A percentile compares a stretch with the other conserved stretches of the same genome.
phyloP scores from a whole-genome alignment of 345 rosid species.

The Pugionium cornutum region DNA sequence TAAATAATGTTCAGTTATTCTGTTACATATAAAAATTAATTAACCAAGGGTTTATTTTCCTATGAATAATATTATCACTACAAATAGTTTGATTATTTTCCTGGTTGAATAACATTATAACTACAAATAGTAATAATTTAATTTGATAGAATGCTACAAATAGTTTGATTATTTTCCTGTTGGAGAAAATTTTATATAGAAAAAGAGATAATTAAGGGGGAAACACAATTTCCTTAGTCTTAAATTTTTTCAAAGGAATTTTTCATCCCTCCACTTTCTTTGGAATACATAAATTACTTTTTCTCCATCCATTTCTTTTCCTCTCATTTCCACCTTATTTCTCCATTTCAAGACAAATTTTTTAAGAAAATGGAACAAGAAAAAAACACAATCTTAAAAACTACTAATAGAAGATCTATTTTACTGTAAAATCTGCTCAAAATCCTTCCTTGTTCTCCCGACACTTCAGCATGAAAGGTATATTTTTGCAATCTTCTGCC shows the following conservation, averaged over 20 bases:
- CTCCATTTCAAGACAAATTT: conserved; percentile 21
- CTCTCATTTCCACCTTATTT: conserved; percentile 30
- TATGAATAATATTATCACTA: too few relatives aligned
- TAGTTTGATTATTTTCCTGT: too few relatives aligned
- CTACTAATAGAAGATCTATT: neutral
- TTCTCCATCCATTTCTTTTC: conserved; percentile 39
- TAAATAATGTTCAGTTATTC: too few relatives aligned
- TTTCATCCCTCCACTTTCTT: conserved; percentile 39
- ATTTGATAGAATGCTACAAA: too few relatives aligned
- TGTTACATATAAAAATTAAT: too few relatives aligned
- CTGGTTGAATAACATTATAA: too few relatives aligned
- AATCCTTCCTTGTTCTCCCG: conserved; percentile 23
- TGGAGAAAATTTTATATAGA: conserved; percentile 4
- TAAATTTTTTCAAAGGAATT: conserved; percentile 23
- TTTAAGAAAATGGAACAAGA: neutral
- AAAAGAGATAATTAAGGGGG: conserved; percentile 34
- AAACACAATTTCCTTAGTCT: conserved; percentile 31
- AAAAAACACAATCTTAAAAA: neutral
- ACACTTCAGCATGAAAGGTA: conserved; percentile 23
- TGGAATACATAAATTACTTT: conserved; percentile 32
- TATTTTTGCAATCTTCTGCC: conserved; percentile 16
- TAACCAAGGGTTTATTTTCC: too few relatives aligned
- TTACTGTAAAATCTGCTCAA: conserved; percentile 1
- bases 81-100: too few relatives aligned
- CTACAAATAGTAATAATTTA: too few relatives aligned